Percentiles rank a stretch among this genome's conserved stretches.
These are phyloP conservation scores for Xerocomus nothofagi DNA, from an alignment of 1,284 basidiomycete genomes.

Conservation along the genomic window DNA sequence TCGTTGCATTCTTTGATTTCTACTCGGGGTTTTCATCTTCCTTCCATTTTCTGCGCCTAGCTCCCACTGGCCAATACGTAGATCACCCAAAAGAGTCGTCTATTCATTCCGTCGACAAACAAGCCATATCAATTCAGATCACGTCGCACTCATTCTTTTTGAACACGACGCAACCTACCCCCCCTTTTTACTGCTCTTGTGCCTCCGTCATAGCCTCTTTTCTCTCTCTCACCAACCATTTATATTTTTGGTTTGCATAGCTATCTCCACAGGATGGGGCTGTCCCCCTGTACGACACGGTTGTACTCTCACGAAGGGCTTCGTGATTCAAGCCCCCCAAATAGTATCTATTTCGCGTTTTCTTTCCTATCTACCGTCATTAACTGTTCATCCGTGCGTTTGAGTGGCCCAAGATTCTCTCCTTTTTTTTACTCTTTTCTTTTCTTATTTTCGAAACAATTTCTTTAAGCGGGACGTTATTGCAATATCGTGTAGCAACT, in stretches of 20 bases:
- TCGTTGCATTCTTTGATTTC: constrained; percentile 10
- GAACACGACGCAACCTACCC: constrained; percentile 3
- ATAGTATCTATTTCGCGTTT: constrained; percentile 27
- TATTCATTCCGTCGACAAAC: constrained; percentile 1
- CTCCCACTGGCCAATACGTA: constrained; percentile 15
- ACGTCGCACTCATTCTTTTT: constrained; percentile 8
- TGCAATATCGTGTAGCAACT: constrained; percentile 4
- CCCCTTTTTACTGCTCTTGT: not conserved
- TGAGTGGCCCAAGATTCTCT: too few relatives aligned
- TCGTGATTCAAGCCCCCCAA: constrained; percentile 45
- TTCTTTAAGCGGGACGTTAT: not conserved
- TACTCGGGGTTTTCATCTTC: constrained; percentile 3
- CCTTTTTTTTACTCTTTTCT: not conserved
- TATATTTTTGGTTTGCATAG: constrained; percentile 34
- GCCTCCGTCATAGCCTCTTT: not conserved
- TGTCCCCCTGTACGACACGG: constrained; percentile 15
- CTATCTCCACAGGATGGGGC: constrained; percentile 13
- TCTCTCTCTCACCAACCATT: constrained; percentile 28
- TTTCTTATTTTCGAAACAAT: not conserved
- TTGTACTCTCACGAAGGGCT: constrained; percentile 45
- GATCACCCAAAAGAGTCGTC: constrained; percentile 14
- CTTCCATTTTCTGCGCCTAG: not conserved
- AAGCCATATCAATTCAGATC: constrained; percentile 21
- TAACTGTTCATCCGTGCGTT: not conserved
- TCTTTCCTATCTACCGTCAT: not conserved